phyloP scores from a whole-genome alignment of 768 basidiomycete species.

The Russula ochroleuca region DNA sequence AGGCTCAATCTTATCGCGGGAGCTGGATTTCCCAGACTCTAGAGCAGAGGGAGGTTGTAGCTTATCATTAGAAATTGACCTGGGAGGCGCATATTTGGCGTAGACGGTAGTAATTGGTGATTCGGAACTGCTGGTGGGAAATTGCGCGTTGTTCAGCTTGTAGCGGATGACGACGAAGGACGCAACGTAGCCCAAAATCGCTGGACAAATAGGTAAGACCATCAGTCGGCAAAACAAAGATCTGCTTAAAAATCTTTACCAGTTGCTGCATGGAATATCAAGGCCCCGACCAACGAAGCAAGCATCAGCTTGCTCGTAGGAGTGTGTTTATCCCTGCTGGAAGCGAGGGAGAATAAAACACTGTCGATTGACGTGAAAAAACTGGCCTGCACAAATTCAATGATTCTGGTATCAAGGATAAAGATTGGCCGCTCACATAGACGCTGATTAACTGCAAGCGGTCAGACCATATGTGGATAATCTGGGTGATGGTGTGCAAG shows the following conservation, averaged over 20 bases:
- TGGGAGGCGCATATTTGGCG: constrained; percentile 2
- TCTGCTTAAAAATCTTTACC: constrained; percentile 1
- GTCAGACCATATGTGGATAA: constrained; percentile 22
- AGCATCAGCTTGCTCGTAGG: constrained; percentile 11
- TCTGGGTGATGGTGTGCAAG: constrained; percentile 14
- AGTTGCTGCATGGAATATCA: constrained; percentile 23
- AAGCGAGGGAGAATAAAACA: constrained; percentile 22
- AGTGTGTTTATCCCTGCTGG: background rate
- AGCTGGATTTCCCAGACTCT: constrained; percentile 9
- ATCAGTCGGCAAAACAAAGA: background rate
- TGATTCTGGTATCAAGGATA: background rate
- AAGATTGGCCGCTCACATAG: constrained; percentile 10
- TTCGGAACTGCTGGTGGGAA: background rate
- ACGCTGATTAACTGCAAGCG: constrained; percentile 21
- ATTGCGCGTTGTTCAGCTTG: constrained; percentile 10
- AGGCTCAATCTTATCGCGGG: background rate
- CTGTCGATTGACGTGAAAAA: constrained; percentile 26
- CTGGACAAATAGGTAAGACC: background rate
- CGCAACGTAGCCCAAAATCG: constrained; percentile 22
- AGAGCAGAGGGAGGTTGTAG: constrained; percentile 6
- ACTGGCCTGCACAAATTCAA: constrained; percentile 9
- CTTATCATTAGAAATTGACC: background rate
- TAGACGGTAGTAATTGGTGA: background rate
- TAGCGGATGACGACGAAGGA: constrained; percentile 24
- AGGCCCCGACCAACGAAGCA: constrained; percentile 13